Evolutionary conservation across 148 eudicot species (phyloP), one percentile per base, ranked within the genome.

Genomic region (Fagopyrum homotropicum): DNA sequence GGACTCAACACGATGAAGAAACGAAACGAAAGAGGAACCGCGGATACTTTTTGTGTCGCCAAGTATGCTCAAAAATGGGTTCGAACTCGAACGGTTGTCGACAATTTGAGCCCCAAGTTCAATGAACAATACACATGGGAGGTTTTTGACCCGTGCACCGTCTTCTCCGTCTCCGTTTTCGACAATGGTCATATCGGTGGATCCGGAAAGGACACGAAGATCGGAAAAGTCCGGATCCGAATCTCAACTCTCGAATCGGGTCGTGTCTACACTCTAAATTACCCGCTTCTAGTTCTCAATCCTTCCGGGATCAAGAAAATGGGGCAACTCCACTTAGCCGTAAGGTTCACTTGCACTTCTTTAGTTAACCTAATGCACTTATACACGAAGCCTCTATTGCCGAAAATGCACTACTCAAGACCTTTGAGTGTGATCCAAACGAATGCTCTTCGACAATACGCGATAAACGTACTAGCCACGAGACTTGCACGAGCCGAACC

Each of bases 61-160:
- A 75, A 75, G 46, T 64, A 75, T 45, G 78, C 71, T 45, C 72
- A 75, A 49, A 75, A 75, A 57, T 75, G 78, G 78, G 72, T 75
- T 48, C n/a, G 78, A 5, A 75, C 78, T 0, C 44, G 78, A 48
- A 75, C 78, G 0, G 45, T 75, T 47, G 5, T 75, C 3, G 78
- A 75, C 57, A 61, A 45, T 55, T 22, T 75, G 4, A 63, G 47
- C 57, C 78, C 78, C 2, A 51, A 73, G 48, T 73, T 9, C 54
- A 73, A 73, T 35, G 75, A 73, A 61, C 75, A 73, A 16, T 73
- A 75, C 45, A 63, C 72, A 14, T 61, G 78, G 78, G 78, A 75
- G 26, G 72, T 75, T 14, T 75, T 44, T 9, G 78, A 75, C 26
- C 72, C 72, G 10, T 63, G 72, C 60, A 75, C 72, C 7, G 78